phyloP scores from a whole-genome alignment of 1,284 basidiomycete genomes.

The Cerioporus squamosus region DNA sequence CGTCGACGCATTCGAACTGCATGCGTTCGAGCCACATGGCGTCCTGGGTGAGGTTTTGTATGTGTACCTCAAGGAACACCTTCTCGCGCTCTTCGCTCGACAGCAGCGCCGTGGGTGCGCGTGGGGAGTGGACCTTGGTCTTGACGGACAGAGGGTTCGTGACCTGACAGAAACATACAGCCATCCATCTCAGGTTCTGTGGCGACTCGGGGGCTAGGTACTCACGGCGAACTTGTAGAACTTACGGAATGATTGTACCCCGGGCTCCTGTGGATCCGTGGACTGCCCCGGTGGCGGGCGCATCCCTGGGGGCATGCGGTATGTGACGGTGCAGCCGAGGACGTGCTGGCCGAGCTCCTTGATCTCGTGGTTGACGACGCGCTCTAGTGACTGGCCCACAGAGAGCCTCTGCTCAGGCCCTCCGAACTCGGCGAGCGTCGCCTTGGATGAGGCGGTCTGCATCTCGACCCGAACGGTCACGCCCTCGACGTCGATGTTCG shows the following conservation, averaged over 20 bases:
- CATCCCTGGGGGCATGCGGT: constrained; percentile 62
- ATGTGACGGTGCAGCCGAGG: constrained; percentile 74
- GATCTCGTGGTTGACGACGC: constrained; percentile 75
- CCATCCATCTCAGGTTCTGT: neutral
- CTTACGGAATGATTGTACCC: constrained; percentile 76
- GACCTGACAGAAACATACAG: constrained; percentile 16
- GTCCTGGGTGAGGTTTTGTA: constrained; percentile 82
- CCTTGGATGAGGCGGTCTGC: constrained; percentile 73
- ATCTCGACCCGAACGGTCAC: constrained; percentile 71
- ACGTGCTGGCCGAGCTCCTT: constrained; percentile 87
- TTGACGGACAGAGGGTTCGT: constrained; percentile 89
- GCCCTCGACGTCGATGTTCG: constrained; percentile 59
- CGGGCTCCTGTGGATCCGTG: constrained; percentile 58
- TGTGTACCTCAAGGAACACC: constrained; percentile 86
- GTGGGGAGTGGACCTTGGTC: constrained; percentile 81
- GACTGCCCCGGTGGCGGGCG: constrained; percentile 49
- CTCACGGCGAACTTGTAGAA: constrained; percentile 89
- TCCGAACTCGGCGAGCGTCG: constrained; percentile 64
- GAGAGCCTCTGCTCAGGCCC: constrained; percentile 49
- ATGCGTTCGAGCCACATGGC: constrained; percentile 80
- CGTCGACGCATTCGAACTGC: constrained; percentile 73
- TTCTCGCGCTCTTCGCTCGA: constrained; percentile 69
- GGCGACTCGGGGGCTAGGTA: constrained; percentile 20
- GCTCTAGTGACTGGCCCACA: constrained; percentile 64
- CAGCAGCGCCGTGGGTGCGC: constrained; percentile 72